Evolutionary conservation across 1,284 basidiomycete species (phyloP), one percentile per base, ranked within the genome.

Genomic region (Ustilago crameri): DNA sequence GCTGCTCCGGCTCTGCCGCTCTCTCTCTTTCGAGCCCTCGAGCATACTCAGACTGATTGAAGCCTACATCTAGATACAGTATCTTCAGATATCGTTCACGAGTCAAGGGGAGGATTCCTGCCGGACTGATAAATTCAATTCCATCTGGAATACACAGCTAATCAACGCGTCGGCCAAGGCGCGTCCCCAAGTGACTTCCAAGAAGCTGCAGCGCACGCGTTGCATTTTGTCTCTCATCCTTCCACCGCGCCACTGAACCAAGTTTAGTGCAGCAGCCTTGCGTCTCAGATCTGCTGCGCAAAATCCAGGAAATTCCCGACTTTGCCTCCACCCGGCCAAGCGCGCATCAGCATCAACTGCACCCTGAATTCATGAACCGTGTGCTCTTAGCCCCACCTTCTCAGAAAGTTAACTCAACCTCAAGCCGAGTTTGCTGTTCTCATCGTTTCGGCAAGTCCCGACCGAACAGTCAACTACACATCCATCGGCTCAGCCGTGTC

Each of bases 161-260:
- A 26, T 54, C 51, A 54, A 54, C 51, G 51, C 51, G 51, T 54
- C 51, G 44, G 9, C n/a, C 43, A 7, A 24, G 4, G 41, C 50
- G 50, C 30, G 50, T 43, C 37, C 27, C 41, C 34, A 14, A 17
- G 50, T 41, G 20, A 22, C n/a, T 22, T 38, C 9, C 23, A 9
- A n/a, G 20, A 43, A 12, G 12, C n/a, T 22, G 18, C 41, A 20
- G 18, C 22, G 27, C 26, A 22, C 49, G 37, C 50, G 49, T 50
- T 41, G 48, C 26, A 5, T 32, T 18, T 27, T 14, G 42, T 44
- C n/a, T n/a, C n/a, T n/a, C n/a, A n/a, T n/a, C n/a, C n/a, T n/a
- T n/a, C n/a, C n/a, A n/a, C n/a, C n/a, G n/a, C n/a, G n/a, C n/a
- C n/a, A n/a, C n/a, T n/a, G n/a, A n/a, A n/a, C n/a, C n/a, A n/a